Conservation (phyloP, 2,329 filamentous ascomycete species). For the Colletotrichum phormii region DNA sequence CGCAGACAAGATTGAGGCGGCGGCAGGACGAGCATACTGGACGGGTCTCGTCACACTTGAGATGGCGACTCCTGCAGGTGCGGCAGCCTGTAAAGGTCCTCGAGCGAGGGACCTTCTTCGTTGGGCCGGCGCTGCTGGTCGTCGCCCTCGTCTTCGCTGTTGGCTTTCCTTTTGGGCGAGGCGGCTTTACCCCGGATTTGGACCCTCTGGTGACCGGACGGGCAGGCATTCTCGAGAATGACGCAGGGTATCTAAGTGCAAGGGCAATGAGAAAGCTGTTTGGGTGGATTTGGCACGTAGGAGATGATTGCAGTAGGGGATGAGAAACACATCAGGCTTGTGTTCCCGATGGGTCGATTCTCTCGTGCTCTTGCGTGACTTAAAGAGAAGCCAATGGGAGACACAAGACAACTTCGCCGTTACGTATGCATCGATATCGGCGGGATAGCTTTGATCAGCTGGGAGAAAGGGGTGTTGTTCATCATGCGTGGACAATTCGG, state of each 20-base stretch:
- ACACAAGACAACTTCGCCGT: not conserved
- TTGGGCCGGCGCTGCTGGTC: not conserved
- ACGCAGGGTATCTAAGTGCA: not conserved
- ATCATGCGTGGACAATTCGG: not conserved
- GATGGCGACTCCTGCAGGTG: slow-evolving; percentile 51
- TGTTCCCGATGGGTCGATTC: slow-evolving; percentile 1
- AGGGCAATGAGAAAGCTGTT: not conserved
- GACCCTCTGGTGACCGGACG: not conserved
- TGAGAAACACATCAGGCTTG: slow-evolving; percentile 3
- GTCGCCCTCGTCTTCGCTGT: not conserved
- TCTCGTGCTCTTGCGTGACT: not conserved
- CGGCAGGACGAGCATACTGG: slow-evolving; percentile 53
- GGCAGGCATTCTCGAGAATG: slow-evolving; percentile 4
- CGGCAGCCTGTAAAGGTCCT: slow-evolving; percentile 49
- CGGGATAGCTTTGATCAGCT: not conserved
- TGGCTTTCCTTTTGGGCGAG: not conserved
- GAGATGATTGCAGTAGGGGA: not conserved
- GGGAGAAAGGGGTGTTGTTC: not conserved
- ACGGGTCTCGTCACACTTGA: slow-evolving; percentile 57
- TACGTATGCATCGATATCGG: not conserved
- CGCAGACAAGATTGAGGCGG: slow-evolving; percentile 48
- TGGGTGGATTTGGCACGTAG: not conserved
- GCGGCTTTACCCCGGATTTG: not conserved
- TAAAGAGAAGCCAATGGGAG: not conserved
- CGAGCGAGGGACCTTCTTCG: slow-evolving; percentile 24